Evolutionary conservation across 192 early-diverging fungal genomes (phyloP).

Genomic region (Rhizophagus sp.): DNA sequence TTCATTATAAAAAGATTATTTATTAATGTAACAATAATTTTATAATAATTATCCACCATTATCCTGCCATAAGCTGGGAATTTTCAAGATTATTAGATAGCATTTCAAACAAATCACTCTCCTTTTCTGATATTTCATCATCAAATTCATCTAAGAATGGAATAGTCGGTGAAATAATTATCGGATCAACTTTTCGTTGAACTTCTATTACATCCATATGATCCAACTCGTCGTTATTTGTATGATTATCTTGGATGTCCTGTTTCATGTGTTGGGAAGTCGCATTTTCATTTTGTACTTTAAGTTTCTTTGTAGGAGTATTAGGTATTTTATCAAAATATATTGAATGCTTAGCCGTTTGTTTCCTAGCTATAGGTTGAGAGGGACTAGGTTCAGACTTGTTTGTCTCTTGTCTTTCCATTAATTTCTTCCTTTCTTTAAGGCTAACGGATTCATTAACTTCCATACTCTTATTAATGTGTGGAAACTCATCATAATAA

Average conservation of each 20-base stretch:
- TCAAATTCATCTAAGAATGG: slow-evolving; percentile 3
- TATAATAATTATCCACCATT: too few species aligned
- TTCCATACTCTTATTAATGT: background rate
- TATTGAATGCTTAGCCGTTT: slow-evolving; percentile 1
- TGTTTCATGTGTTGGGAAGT: background rate
- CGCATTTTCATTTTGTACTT: background rate
- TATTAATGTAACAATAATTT: too few species aligned
- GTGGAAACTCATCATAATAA: background rate
- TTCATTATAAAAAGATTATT: background rate
- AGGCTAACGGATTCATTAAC: background rate
- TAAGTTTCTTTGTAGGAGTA: background rate
- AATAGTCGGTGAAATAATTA: background rate
- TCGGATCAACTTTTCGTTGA: background rate
- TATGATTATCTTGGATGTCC: background rate
- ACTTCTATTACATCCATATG: background rate
- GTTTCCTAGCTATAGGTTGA: background rate
- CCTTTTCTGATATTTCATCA: background rate
- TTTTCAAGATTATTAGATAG: background rate
- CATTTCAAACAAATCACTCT: background rate
- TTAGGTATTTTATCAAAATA: background rate
- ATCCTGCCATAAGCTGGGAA: background rate
- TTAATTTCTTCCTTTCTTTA: background rate
- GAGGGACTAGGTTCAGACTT: background rate
- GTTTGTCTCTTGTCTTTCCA: background rate
- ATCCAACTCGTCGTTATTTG: background rate